phyloP scores from a whole-genome alignment of 2,329 filamentous ascomycete species.

The Aspergillus transmontanensis region DNA sequence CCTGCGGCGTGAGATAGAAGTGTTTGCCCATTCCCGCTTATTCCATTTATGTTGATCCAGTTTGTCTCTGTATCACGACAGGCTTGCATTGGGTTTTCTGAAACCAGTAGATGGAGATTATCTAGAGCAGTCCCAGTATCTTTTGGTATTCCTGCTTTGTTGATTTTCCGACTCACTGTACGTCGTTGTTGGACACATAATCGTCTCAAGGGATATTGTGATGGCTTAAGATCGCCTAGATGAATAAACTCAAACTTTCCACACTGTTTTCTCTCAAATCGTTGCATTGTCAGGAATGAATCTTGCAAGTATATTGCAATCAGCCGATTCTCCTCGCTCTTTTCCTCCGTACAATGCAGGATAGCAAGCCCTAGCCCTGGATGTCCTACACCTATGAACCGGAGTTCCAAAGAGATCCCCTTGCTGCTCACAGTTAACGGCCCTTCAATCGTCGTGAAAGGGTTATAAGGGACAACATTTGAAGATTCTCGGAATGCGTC shows the following conservation, averaged over 20 bases:
- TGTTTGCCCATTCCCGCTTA: not conserved
- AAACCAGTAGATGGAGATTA: not conserved
- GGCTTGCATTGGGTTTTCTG: not conserved
- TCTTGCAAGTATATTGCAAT: slow-evolving; percentile 2
- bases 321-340: not conserved
- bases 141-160: not conserved
- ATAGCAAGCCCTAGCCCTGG: not conserved
- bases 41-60: not conserved
- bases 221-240: not conserved
- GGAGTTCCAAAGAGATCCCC: not conserved
- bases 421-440: slow-evolving; percentile 2
- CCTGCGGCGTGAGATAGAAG: not conserved
- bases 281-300: not conserved
- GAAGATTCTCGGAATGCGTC: not conserved
- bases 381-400: not conserved
- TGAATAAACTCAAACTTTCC: not conserved
- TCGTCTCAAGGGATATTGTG: not conserved
- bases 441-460: not conserved
- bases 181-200: not conserved
- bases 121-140: not conserved
- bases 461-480: not conserved
- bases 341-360: not conserved
- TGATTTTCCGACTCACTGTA: not conserved
- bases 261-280: not conserved
- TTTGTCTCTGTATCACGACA: not conserved